phyloP scores from a whole-genome alignment of 805 yeast species.

The Dipodascus albidus region DNA sequence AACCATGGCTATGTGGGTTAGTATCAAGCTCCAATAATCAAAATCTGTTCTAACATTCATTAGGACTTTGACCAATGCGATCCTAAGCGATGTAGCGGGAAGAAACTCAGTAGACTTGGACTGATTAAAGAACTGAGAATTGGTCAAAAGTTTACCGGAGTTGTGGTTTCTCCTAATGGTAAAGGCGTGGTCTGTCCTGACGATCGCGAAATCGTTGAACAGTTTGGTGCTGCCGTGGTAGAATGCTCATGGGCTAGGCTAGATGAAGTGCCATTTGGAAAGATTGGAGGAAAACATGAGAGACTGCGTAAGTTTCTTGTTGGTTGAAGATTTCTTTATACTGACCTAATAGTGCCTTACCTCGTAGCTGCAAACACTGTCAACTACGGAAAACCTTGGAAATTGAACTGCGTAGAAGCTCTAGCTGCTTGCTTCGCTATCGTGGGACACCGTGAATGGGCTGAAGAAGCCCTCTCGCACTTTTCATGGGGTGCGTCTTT shows the following conservation, averaged over 20 bases:
- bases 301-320: constrained; percentile 35
- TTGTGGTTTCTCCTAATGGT: constrained; percentile 91
- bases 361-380: constrained; percentile 95
- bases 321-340: not conserved
- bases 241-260: constrained; percentile 98
- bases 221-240: constrained; percentile 88
- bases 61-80: constrained; percentile 97
- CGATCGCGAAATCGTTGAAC: constrained; percentile 67
- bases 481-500: constrained; percentile 94
- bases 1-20: constrained; percentile 80
- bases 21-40: constrained; percentile 6
- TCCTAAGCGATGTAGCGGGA: constrained; percentile 95
- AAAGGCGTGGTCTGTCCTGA: constrained; percentile 81
- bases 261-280: constrained; percentile 91
- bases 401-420: constrained; percentile 92
- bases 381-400: constrained; percentile 94
- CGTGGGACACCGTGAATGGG: constrained; percentile 87
- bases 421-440: constrained; percentile 94
- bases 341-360: constrained; percentile 50
- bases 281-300: constrained; percentile 85
- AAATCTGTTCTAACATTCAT: not conserved
- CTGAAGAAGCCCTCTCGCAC: constrained; percentile 57
- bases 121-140: constrained; percentile 64
- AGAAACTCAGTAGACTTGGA: constrained; percentile 82
- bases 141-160: constrained; percentile 90